Conservation (phyloP, 2,329 filamentous ascomycete species). For the Byssothecium circinans region DNA sequence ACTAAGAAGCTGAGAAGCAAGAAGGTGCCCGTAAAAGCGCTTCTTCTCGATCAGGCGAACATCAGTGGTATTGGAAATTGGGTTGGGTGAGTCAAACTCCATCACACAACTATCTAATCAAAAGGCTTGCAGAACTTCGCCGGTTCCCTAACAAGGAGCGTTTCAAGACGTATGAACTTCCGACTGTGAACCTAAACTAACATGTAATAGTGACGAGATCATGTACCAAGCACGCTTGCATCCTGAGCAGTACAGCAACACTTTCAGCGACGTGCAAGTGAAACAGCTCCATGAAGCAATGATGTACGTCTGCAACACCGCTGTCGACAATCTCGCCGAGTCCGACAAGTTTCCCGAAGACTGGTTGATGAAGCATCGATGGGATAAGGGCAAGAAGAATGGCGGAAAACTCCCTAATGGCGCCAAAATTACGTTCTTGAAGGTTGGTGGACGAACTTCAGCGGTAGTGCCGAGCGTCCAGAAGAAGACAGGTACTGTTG, state of each 20-base stretch:
- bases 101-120: too few relatives aligned
- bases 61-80: constrained; percentile 96
- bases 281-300: constrained; percentile 71
- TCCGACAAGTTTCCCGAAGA: constrained; percentile 80
- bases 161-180: neutral
- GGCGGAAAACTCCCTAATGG: constrained; percentile 74
- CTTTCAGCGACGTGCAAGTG: constrained; percentile 72
- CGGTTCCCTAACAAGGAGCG: too few relatives aligned
- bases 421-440: constrained; percentile 81
- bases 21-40: constrained; percentile 83
- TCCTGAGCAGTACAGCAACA: constrained; percentile 89
- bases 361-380: constrained; percentile 84
- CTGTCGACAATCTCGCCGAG: constrained; percentile 77
- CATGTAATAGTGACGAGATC: constrained; percentile 41
- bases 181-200: neutral
- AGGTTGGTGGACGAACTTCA: constrained; percentile 87
- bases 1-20: constrained; percentile 70
- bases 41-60: constrained; percentile 83
- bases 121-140: neutral
- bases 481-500: constrained; percentile 71
- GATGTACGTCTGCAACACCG: constrained; percentile 75
- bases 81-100: constrained; percentile 65
- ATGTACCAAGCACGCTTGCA: constrained; percentile 87
- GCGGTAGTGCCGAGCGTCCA: constrained; percentile 84
- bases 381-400: constrained; percentile 84